A percentile compares a stretch with the other conserved stretches of the same genome.
phyloP scores from a whole-genome alignment of 495 filamentous ascomycete genomes.

The Hypoxylon subgilvum region DNA sequence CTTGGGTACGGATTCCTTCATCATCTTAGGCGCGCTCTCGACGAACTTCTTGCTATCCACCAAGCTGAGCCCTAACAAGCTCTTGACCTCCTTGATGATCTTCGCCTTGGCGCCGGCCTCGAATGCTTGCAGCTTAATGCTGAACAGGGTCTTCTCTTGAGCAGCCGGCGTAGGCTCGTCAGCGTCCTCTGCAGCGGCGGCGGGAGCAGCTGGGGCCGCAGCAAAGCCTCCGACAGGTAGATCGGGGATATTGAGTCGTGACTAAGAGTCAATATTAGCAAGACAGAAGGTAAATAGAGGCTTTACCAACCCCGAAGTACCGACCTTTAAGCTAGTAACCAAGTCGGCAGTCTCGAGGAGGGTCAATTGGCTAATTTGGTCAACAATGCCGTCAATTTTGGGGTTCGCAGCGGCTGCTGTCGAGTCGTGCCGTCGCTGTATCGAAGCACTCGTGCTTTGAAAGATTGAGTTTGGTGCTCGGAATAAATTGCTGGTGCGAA shows the following conservation, averaged over 20 bases:
- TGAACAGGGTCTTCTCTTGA: constrained; percentile 97
- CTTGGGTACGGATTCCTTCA: constrained; percentile 98
- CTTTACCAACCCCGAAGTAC: constrained; percentile 1
- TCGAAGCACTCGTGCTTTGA: constrained; percentile 43
- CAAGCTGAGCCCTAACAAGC: constrained; percentile 88
- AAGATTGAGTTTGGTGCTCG: constrained; percentile 50
- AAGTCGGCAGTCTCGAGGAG: constrained; percentile 96
- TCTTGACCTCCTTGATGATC: constrained; percentile 99
- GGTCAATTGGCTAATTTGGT: constrained; percentile 97
- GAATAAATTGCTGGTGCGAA: constrained; percentile 48
- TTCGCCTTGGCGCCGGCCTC: constrained; percentile 91
- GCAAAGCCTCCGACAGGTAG: constrained; percentile 88
- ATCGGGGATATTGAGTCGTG: constrained; percentile 96
- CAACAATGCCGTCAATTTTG: constrained; percentile 91
- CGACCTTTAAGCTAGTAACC: constrained; percentile 86
- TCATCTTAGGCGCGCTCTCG: constrained; percentile 92
- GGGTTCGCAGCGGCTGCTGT: constrained; percentile 75
- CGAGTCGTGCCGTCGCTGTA: constrained; percentile 70
- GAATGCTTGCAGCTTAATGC: constrained; percentile 86
- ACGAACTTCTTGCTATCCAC: constrained; percentile 99
- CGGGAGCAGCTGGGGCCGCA: constrained; percentile 57
- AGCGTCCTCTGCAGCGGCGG: constrained; percentile 68
- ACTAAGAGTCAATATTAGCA: constrained; percentile 58
- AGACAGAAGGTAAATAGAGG: no score
- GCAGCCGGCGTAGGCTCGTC: constrained; percentile 87